Base-by-base conservation (phyloP, 495 filamentous ascomycete genomes). In the Penicillium ochrochloron region DNA sequence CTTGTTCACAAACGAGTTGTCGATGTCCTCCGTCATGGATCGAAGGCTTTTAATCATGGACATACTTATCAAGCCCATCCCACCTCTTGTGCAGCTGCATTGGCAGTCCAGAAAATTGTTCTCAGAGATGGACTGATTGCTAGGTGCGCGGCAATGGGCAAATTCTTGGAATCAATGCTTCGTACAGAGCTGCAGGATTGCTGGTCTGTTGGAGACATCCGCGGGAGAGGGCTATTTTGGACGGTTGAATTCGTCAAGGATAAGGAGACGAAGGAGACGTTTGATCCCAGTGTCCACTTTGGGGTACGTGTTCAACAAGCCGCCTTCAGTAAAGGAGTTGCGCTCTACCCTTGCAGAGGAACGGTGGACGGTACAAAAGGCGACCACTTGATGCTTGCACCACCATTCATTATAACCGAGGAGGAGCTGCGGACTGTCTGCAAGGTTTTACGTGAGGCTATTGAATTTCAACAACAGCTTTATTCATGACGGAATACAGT, bases 181-280 rank as follows among this genome's bases (percentile, higher is more conserved):
- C 25, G 48, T 2, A 52, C 48, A 15, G 48, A 52, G 23, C 14
- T 52, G 25, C 25, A 21, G 10, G 27, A 52, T 10, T 52, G 48
- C 27, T 52, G 27, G 48, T 52, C 48, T 31, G 48, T 52, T 52
- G 48, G 48, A 29, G 48, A 52, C 27, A 52, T 52, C 15, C 48
- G 27, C 2, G 48, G 48, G 8, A 15, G 48, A 10, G 48, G 48
- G 12, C 25, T 52, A 31, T 52, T 52, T 17, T 52, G 48, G 48
- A 21, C 25, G 9, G 25, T 52, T n/a, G 48, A 52, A 27, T 31
- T 52, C 23, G 44, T 52, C 25, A 52, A 52, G 48, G 14, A 31
- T 12, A 31, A 52, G 48, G 2, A 52, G 48, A 52, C 48, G 27
- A 52, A 52, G 27, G 48, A 52, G 23, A 21, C 4, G 12, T 52